Evolutionary conservation across 331 rosid genomes (phyloP).

Genomic region (Ulmus americana): DNA sequence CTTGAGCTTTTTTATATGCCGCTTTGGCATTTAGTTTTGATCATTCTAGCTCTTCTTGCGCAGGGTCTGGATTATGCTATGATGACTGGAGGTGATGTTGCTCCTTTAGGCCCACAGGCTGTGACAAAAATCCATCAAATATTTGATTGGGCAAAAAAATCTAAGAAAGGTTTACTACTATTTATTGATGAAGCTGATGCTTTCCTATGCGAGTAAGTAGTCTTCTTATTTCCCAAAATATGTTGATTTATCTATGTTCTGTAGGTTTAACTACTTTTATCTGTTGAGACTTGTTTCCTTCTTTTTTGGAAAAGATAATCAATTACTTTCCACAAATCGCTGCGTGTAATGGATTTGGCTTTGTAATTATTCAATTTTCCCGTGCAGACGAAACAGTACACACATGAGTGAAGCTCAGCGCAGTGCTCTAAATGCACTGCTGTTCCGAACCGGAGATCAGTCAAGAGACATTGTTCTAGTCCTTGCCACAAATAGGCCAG

Average conservation of each 20-base stretch:
- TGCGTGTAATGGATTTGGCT: neutral
- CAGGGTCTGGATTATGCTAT: constrained; percentile 99
- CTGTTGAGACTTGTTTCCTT: neutral
- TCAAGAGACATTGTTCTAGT: constrained; percentile 95
- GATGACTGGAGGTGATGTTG: constrained; percentile 99
- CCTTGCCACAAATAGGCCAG: constrained; percentile 96
- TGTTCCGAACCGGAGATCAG: constrained; percentile 94
- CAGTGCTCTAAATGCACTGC: constrained; percentile 94
- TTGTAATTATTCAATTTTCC: constrained; percentile 10
- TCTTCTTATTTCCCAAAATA: neutral
- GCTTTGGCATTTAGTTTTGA: constrained; percentile 5
- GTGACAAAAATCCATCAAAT: constrained; percentile 95
- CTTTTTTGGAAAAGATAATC: neutral
- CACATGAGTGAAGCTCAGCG: constrained; percentile 97
- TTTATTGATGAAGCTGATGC: constrained; percentile 99
- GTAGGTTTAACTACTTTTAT: neutral
- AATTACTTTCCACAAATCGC: neutral
- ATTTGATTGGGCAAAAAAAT: constrained; percentile 96
- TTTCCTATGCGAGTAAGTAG: constrained; percentile 91
- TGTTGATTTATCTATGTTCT: neutral
- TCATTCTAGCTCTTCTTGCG: constrained; percentile 19
- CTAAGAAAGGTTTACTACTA: constrained; percentile 80
- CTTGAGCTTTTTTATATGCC: constrained; percentile 8
- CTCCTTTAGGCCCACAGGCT: constrained; percentile 89
- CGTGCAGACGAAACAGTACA: constrained; percentile 79